These are phyloP conservation scores for Phoenix roebelenii DNA, from an alignment of 176 grass and related monocot species.

Conservation along the genomic window DNA sequence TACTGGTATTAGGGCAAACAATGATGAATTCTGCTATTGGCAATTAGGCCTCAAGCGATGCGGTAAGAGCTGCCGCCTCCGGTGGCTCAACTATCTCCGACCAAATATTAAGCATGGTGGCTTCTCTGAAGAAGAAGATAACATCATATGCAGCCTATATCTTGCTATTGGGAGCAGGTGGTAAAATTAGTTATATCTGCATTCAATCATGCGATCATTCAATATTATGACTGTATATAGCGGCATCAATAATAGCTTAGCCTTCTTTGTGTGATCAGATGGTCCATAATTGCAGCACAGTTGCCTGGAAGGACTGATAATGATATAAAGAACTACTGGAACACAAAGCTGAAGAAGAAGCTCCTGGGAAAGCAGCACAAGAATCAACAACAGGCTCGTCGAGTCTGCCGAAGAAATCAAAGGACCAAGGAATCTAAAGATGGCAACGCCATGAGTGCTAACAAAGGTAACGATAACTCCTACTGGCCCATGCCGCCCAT, in stretches of 20 bases:
- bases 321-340: conserved; percentile 39
- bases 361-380: not conserved
- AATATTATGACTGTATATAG: no score
- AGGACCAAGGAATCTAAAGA: no score
- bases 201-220: no score
- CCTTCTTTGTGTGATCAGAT: not conserved
- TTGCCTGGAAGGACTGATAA: conserved; percentile 31
- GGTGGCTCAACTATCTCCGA: conserved; percentile 61
- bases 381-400: not conserved
- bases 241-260: no score
- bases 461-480: no score
- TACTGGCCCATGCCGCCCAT: no score
- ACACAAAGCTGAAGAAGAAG: conserved; percentile 30
- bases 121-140: conserved; percentile 53
- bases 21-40: no score
- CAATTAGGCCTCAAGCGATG: no score
- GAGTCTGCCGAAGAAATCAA: no score
- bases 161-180: conserved; percentile 41
- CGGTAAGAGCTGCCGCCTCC: conserved; percentile 32
- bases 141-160: conserved; percentile 41
- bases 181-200: not conserved
- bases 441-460: no score
- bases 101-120: conserved; percentile 44
- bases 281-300: conserved; percentile 35
- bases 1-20: no score